Base-by-base conservation (phyloP, 441 rosid genomes). In the Adansonia rubrostipa region DNA sequence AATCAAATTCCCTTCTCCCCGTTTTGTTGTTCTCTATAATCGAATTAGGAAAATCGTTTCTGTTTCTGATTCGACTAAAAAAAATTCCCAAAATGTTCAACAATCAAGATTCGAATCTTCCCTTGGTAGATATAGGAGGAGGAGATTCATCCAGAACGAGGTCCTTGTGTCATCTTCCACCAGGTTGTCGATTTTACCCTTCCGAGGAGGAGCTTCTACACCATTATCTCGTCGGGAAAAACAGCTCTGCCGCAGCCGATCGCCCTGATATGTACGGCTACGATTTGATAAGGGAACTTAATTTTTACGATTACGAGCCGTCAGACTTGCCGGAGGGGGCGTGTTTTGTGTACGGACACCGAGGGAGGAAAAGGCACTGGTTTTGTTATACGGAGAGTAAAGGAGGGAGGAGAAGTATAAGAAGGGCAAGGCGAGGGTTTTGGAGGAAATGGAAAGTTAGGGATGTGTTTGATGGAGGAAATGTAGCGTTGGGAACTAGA, bases 131-230 rank as follows among this genome's bases (percentile, higher is more conserved):
- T 36, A 64, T 64, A 22, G 44, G 13, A 50, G 14, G 44, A 48
- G 73, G 42, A 13, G 74, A 28, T 48, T 70, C 60, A 70, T 70
- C 74, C 10, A 50, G 44, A 45, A 24, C 74, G 17, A 70, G 60
- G 76, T 57, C 76, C 78, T 63, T 86, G 42, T 58, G 20, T 61
- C n/a, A 50, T 5, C 80, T 82, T 2, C 90, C 87, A 1, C 89
- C 87, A 0, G 93, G 93, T n/a, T 86, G 77, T 71, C 83, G 83
- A 40, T 89, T 89, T 63, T 68, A 60, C 77, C 95, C 93, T 9
- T 88, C 93, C 44, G 89, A 84, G 2, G 79, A 87, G 13, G 82
- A 89, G 40, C 77, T 89, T 73, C 76, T 89, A 61, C 48, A 71
- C 56, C 66, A 83, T 80, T 87, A 87, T 80, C 91, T 89, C 40